These are phyloP conservation scores for Penicillium antarcticum DNA, from an alignment of 495 filamentous ascomycete species.

Conservation along the genomic window DNA sequence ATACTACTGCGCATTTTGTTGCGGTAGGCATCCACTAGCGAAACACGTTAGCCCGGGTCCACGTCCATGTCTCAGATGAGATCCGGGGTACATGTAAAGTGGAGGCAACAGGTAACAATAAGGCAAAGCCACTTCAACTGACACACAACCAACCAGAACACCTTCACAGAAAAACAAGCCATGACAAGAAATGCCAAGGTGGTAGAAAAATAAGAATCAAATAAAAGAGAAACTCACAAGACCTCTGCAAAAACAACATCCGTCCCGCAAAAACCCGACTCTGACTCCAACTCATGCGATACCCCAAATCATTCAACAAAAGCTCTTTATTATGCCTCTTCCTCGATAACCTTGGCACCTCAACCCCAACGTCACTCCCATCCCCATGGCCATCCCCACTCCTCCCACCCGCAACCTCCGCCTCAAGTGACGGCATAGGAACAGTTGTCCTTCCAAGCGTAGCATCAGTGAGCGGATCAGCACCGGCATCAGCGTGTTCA, in stretches of 20 bases:
- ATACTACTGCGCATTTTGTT: slow-evolving; percentile 87
- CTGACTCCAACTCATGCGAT: slow-evolving; percentile 93
- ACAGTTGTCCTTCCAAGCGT: slow-evolving; percentile 57
- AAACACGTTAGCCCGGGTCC: not conserved
- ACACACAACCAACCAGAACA: not conserved
- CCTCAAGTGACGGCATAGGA: slow-evolving; percentile 71
- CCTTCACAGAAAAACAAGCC: not conserved
- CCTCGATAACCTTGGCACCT: slow-evolving; percentile 67
- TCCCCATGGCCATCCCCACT: slow-evolving; percentile 9
- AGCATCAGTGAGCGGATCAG: slow-evolving; percentile 37
- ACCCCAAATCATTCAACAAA: slow-evolving; percentile 85
- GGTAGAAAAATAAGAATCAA: slow-evolving; percentile 2
- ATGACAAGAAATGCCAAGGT: not conserved
- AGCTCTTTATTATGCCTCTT: slow-evolving; percentile 72
- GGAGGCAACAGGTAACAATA: not conserved
- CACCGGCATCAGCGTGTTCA: slow-evolving; percentile 44
- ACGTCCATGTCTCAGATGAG: not conserved
- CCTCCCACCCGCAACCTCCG: slow-evolving; percentile 13
- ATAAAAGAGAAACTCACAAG: slow-evolving; percentile 60
- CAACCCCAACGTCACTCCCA: slow-evolving; percentile 49
- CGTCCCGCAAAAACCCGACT: slow-evolving; percentile 80
- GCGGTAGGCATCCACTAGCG: slow-evolving; percentile 84
- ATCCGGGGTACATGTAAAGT: slow-evolving; percentile 1
- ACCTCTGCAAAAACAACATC: slow-evolving; percentile 87
- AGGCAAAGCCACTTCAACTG: not conserved